phyloP scores from a whole-genome alignment of 2,329 filamentous ascomycete genomes.

The Xylariaceae sp. region DNA sequence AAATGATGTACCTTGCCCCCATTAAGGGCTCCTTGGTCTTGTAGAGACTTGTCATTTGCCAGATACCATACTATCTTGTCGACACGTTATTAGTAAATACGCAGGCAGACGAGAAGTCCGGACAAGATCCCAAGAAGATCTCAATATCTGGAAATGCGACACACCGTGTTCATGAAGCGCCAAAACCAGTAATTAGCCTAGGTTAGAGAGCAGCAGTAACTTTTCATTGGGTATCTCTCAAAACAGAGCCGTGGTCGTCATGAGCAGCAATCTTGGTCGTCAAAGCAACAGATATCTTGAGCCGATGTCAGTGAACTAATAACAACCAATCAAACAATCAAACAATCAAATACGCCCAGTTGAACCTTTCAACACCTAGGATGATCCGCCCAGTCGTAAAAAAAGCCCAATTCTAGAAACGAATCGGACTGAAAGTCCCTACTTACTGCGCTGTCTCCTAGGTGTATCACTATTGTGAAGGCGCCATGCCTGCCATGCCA shows the following conservation, averaged over 20 bases:
- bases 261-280: slow-evolving; percentile 6
- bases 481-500: slow-evolving; percentile 8
- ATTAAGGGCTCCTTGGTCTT: background rate
- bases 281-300: background rate
- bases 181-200: background rate
- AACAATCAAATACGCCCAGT: background rate
- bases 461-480: slow-evolving; percentile 9
- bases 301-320: background rate
- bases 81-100: background rate
- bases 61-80: background rate
- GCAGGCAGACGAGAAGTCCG: background rate
- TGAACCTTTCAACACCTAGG: slow-evolving; percentile 6
- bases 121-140: background rate
- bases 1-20: background rate
- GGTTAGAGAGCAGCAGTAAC: background rate
- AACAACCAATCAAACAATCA: slow-evolving; percentile 8
- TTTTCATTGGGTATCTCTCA: slow-evolving; percentile 9
- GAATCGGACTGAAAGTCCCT: slow-evolving; percentile 3
- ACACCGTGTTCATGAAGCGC: slow-evolving; percentile 11
- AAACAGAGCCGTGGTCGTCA: background rate
- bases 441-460: slow-evolving; percentile 11
- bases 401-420: slow-evolving; percentile 4
- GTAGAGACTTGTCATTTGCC: background rate
- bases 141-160: slow-evolving; percentile 1
- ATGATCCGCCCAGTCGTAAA: slow-evolving; percentile 4